Conservation (phyloP, 805 yeast genomes). For the Zygoascus bituminiphila region DNA sequence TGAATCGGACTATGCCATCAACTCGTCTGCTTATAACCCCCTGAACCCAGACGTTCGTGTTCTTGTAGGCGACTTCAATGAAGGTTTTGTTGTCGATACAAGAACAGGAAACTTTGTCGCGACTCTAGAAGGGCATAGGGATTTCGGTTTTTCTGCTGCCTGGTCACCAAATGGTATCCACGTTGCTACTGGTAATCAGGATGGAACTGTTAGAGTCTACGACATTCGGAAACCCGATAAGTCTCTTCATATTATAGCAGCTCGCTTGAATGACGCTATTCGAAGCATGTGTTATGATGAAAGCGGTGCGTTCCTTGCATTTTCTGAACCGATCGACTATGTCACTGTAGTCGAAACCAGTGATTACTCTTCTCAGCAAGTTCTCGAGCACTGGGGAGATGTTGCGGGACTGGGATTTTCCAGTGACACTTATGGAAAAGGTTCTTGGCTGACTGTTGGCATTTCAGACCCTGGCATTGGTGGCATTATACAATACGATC, state of each 20-base stretch:
- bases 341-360: slow-evolving; percentile 40
- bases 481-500: slow-evolving; percentile 44
- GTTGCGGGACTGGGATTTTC: slow-evolving; percentile 47
- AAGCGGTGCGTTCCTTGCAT: slow-evolving; percentile 38
- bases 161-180: slow-evolving; percentile 39
- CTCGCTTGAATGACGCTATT: slow-evolving; percentile 39
- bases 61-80: slow-evolving; percentile 44
- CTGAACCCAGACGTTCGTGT: slow-evolving; percentile 36
- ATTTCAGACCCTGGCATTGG: slow-evolving; percentile 49
- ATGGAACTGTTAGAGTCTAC: slow-evolving; percentile 46
- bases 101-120: slow-evolving; percentile 23
- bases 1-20: slow-evolving; percentile 41
- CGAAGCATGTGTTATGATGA: slow-evolving; percentile 45
- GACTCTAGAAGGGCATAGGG: slow-evolving; percentile 40
- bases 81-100: slow-evolving; percentile 39
- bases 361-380: slow-evolving; percentile 31
- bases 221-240: slow-evolving; percentile 35
- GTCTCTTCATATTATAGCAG: slow-evolving; percentile 29
- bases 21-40: slow-evolving; percentile 40
- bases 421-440: slow-evolving; percentile 35
- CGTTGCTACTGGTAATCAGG: slow-evolving; percentile 53
- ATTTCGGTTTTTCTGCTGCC: slow-evolving; percentile 52
- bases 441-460: slow-evolving; percentile 45
- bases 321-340: slow-evolving; percentile 55
- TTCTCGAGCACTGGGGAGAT: slow-evolving; percentile 49